Evolutionary conservation across 768 basidiomycete genomes (phyloP).

Genomic region (Boletus edulis): DNA sequence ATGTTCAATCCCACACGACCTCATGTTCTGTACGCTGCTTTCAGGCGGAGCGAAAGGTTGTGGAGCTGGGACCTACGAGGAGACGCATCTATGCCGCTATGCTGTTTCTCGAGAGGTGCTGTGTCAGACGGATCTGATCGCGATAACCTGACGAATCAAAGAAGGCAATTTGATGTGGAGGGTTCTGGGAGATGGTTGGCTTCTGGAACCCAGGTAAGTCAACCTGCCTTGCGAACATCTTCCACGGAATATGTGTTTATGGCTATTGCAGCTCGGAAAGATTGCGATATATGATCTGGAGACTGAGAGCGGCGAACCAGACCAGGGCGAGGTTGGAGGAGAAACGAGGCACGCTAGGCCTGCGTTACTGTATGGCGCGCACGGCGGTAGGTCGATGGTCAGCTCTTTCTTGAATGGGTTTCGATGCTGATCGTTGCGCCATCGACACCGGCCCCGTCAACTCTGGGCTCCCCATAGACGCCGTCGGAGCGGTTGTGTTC

Average conservation of each 20-base stretch:
- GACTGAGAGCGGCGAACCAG: neutral
- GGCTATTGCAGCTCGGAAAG: constrained; percentile 47
- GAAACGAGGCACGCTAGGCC: constrained; percentile 24
- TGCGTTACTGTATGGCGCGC: constrained; percentile 46
- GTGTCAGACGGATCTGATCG: neutral
- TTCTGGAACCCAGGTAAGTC: constrained; percentile 64
- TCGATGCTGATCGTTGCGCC: neutral
- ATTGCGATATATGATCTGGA: constrained; percentile 58
- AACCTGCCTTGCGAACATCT: neutral
- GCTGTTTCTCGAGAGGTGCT: constrained; percentile 27
- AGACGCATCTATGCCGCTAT: constrained; percentile 43
- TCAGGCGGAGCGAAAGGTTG: constrained; percentile 57
- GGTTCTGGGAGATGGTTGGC: constrained; percentile 59
- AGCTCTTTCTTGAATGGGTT: neutral
- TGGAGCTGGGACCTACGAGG: constrained; percentile 80
- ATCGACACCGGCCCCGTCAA: neutral
- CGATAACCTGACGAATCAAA: constrained; percentile 63
- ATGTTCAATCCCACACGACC: constrained; percentile 74
- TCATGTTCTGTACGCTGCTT: constrained; percentile 75
- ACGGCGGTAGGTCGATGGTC: constrained; percentile 45
- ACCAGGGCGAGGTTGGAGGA: constrained; percentile 1
- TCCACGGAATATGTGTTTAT: neutral
- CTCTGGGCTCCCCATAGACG: constrained; percentile 43
- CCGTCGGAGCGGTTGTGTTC: constrained; percentile 70
- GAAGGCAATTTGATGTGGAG: constrained; percentile 76